A percentile compares a stretch with the other conserved stretches of the same genome.
These are phyloP conservation scores for Solanum pennellii DNA, from an alignment of 257 asterid species.

Conservation along the genomic window DNA sequence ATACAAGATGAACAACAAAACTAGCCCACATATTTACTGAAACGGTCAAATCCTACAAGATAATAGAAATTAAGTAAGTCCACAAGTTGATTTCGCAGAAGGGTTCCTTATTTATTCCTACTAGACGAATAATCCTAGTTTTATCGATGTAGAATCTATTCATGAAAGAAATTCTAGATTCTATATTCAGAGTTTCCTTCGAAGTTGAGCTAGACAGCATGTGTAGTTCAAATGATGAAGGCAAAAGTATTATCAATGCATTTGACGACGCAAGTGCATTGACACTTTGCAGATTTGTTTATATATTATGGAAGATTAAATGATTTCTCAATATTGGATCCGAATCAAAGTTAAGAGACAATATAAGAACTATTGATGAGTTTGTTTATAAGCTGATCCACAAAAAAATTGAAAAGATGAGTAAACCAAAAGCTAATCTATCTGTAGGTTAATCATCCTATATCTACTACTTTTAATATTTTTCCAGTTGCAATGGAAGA, in stretches of 20 bases:
- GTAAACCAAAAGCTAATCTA: constrained; percentile 11
- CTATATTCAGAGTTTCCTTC: constrained; percentile 37
- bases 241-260: constrained; percentile 26
- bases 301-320: constrained; percentile 40
- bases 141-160: constrained; percentile 33
- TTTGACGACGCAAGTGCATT: constrained; percentile 44
- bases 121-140: background rate
- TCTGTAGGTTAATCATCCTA: constrained; percentile 17
- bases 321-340: constrained; percentile 28
- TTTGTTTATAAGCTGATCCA: constrained; percentile 43
- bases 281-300: constrained; percentile 39
- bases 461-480: background rate
- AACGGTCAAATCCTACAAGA: constrained; percentile 11
- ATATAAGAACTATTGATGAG: constrained; percentile 25
- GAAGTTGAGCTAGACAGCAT: constrained; percentile 45
- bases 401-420: constrained; percentile 29
- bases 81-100: background rate
- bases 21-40: constrained; percentile 13
- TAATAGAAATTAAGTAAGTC: constrained; percentile 3
- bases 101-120: background rate
- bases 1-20: background rate
- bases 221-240: constrained; percentile 49
- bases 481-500: constrained; percentile 26
- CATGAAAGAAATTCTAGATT: constrained; percentile 45
- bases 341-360: constrained; percentile 36